These are phyloP conservation scores for Lolium multiflorum DNA, from an alignment of 176 grass and related monocot species.

Conservation along the genomic window DNA sequence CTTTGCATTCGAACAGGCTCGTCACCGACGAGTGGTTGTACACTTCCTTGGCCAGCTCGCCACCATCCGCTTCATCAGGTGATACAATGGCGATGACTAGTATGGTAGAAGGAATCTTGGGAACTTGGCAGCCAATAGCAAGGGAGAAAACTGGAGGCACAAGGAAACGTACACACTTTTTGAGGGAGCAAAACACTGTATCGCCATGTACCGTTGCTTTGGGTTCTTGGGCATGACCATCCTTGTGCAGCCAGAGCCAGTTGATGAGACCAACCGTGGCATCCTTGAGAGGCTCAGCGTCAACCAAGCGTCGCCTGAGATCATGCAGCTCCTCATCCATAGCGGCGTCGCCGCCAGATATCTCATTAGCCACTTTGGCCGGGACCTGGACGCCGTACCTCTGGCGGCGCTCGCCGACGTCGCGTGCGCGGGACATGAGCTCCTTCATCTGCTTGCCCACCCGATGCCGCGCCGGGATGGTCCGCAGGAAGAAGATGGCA, in stretches of 20 bases:
- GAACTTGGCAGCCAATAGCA: too few species aligned
- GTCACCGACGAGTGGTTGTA: background rate
- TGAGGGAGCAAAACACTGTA: too few species aligned
- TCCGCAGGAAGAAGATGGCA: background rate
- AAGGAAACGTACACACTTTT: too few species aligned
- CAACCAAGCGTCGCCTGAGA: background rate
- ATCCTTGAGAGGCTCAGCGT: background rate
- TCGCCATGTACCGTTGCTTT: too few species aligned
- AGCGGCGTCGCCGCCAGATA: background rate
- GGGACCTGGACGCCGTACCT: conserved; percentile 3
- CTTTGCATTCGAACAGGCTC: background rate
- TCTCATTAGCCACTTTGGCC: background rate
- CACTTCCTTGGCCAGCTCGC: background rate
- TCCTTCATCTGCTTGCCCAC: background rate
- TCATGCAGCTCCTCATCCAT: background rate
- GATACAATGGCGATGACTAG: background rate
- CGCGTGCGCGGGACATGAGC: background rate
- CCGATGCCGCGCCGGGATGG: background rate
- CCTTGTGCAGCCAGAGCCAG: conserved; percentile 7
- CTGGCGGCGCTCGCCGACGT: background rate
- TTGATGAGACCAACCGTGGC: background rate
- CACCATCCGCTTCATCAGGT: background rate
- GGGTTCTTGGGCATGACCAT: background rate
- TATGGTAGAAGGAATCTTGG: too few species aligned
- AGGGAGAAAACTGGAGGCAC: too few species aligned